These are phyloP conservation scores for Eucalyptus melliodora DNA, from an alignment of 345 rosid species.

Conservation along the genomic window DNA sequence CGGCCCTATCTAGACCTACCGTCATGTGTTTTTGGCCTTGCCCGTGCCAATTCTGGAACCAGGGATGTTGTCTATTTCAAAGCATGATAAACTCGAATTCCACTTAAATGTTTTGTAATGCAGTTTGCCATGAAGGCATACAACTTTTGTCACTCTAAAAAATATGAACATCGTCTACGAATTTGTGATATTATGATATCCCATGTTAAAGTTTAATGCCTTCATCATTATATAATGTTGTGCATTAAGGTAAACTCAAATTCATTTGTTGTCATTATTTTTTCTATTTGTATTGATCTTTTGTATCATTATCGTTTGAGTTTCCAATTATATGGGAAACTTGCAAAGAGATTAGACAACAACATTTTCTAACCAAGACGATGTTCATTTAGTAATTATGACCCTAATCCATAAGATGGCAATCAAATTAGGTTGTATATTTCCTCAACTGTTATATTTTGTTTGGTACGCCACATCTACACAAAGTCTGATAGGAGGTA, in stretches of 20 bases:
- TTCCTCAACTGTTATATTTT: background rate
- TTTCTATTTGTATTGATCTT: background rate
- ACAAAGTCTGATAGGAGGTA: background rate
- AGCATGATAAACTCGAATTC: background rate
- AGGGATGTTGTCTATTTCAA: background rate
- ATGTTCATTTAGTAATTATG: background rate
- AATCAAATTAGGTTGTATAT: background rate
- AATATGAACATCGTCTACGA: background rate
- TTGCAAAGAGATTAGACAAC: background rate
- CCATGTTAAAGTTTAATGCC: fast-evolving
- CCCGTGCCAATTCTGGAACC: background rate
- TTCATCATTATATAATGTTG: background rate
- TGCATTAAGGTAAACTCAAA: background rate
- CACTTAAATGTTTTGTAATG: background rate
- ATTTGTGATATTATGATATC: background rate
- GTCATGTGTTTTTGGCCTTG: background rate
- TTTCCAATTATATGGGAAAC: background rate
- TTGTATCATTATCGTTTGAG: fast-evolving
- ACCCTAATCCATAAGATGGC: background rate
- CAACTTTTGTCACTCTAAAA: background rate
- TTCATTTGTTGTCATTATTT: background rate
- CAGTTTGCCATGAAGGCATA: background rate
- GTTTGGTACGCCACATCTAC: background rate
- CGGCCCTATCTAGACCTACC: background rate
- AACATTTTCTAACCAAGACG: background rate